Percentiles rank a stretch among this genome's conserved stretches.
phyloP scores from a whole-genome alignment of 306 rosid genomes.

The Castanea mollissima region DNA sequence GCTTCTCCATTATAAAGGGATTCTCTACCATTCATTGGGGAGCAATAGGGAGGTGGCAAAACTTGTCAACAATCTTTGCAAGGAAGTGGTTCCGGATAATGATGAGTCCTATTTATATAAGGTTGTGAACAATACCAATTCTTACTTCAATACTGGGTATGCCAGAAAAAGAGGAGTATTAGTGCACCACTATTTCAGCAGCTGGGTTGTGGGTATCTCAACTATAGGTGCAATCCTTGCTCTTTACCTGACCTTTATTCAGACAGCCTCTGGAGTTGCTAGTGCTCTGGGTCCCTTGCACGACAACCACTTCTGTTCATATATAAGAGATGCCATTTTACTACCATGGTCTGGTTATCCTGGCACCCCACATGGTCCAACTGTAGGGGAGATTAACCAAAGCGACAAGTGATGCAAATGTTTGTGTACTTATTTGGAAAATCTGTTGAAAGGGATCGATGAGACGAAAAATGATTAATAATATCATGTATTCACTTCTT shows the following conservation, averaged over 20 bases:
- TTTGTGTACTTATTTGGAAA: too few species aligned
- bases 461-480: too few species aligned
- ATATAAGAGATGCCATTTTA: background rate
- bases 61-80: conserved; percentile 36
- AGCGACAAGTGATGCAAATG: too few species aligned
- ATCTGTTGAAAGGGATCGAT: too few species aligned
- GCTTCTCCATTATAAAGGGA: conserved; percentile 34
- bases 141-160: background rate
- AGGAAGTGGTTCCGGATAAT: conserved; percentile 27
- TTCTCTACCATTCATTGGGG: conserved; percentile 41
- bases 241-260: conserved; percentile 31
- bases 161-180: conserved; percentile 26
- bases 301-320: background rate
- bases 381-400: background rate
- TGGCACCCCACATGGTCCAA: background rate
- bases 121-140: conserved; percentile 29
- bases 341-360: background rate
- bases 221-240: conserved; percentile 38
- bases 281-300: background rate
- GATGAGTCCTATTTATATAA: conserved; percentile 31
- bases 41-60: conserved; percentile 25
- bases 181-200: conserved; percentile 36
- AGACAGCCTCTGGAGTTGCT: conserved; percentile 16
- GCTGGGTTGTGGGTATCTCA: conserved; percentile 45
- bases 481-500: too few species aligned